Evolutionary conservation across 257 asterid genomes (phyloP), one percentile per base, ranked within the genome.

Genomic region (Ligustrum vulgare): DNA sequence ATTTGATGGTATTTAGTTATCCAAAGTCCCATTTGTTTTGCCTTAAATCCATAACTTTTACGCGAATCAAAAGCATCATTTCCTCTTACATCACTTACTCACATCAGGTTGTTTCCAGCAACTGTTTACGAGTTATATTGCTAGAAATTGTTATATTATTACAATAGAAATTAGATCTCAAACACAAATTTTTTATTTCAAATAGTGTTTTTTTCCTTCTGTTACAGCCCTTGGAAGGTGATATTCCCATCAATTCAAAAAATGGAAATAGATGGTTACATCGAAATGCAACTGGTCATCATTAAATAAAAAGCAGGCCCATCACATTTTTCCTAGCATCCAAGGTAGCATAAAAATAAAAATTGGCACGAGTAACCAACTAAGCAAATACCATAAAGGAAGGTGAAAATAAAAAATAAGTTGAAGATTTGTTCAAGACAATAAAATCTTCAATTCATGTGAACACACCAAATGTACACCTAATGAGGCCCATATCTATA

Each of bases 381-480:
- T 43, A 37, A 13, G 41, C 74, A 69, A 51, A 35, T 56, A 36
- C 37, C n/a, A 39, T 3, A 15, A 47, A 41, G 62, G 31, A 41
- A 62, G 13, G 16, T 32, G 8, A 47, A 7, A 51, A 10, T 28
- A 28, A 34, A 54, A 20, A 22, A 36, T 62, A 20, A 15, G 20
- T 65, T 62, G 5, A 73, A 73, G 66, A 18, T 54, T 20, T 39
- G 64, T 22, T 7, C 64, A 58, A 69, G 72, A 15, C 31, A 34
- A 32, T 37, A 34, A 67, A 15, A 63, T 69, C 31, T 6, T 10
- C 62, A 47, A 33, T 16, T 22, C 68, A 69, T 33, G 62, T 71
- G 70, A 60, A 74, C 54, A 56, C 58, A 34, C 13, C 9, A 43
- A 75, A 78, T 36, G 18, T 20, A 60, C 31, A 37, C 56, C 45